A percentile compares a stretch with the other conserved stretches of the same genome.
These are phyloP conservation scores for Penium margaritaceum DNA, from an alignment of 139 green algal species.

Conservation along the genomic window DNA sequence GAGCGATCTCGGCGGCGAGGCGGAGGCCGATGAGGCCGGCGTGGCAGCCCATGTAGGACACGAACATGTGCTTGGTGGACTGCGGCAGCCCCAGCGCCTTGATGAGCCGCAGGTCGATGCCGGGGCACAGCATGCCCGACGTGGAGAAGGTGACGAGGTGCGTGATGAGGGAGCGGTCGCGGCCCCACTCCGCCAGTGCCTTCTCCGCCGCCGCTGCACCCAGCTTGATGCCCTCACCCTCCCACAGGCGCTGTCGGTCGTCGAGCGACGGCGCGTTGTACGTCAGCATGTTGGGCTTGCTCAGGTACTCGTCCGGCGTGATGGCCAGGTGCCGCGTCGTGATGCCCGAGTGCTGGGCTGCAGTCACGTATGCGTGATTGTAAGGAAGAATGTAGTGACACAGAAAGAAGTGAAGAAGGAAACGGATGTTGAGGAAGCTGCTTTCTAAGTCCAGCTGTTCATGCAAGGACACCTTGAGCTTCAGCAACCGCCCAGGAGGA, in stretches of 20 bases:
- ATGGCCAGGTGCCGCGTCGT: slow-evolving; percentile 8
- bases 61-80: slow-evolving; percentile 21
- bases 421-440: no score
- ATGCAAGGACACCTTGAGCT: no score
- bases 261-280: slow-evolving; percentile 11
- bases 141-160: slow-evolving; percentile 37
- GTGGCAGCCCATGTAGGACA: slow-evolving; percentile 35
- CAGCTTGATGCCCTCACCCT: background rate
- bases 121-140: slow-evolving; percentile 27
- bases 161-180: slow-evolving; percentile 15
- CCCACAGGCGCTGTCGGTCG: slow-evolving; percentile 12
- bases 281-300: background rate
- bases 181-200: slow-evolving; percentile 23
- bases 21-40: slow-evolving; percentile 24
- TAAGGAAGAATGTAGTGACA: no score
- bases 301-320: background rate
- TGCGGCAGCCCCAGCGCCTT: slow-evolving; percentile 21
- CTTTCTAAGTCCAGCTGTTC: no score
- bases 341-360: slow-evolving; percentile 25
- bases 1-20: slow-evolving; percentile 16
- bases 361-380: no score
- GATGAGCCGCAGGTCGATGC: slow-evolving; percentile 30
- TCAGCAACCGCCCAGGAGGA: no score
- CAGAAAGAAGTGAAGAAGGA: no score
- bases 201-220: slow-evolving; percentile 14